phyloP scores from a whole-genome alignment of 768 basidiomycete genomes.

The Boletus huronensis region DNA sequence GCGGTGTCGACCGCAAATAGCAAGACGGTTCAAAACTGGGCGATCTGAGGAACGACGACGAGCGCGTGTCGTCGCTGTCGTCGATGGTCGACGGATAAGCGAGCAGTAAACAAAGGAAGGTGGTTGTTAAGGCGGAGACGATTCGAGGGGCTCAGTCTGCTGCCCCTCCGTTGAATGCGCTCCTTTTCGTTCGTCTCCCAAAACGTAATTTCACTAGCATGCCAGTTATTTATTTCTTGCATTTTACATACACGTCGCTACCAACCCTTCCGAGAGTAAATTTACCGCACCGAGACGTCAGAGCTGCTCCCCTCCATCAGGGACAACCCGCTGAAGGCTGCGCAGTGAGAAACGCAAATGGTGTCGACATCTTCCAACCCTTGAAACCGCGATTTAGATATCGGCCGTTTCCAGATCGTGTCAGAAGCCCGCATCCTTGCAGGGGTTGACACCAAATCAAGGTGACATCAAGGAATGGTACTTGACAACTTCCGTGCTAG shows the following conservation, averaged over 20 bases:
- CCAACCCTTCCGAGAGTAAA: neutral
- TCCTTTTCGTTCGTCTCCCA: neutral
- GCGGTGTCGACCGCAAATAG: constrained; percentile 20
- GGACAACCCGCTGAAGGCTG: neutral
- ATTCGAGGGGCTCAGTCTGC: neutral
- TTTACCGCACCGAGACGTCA: constrained; percentile 10
- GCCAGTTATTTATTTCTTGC: neutral
- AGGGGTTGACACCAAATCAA: constrained; percentile 6
- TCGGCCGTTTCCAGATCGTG: neutral
- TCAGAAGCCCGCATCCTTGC: neutral
- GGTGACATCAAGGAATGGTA: constrained; percentile 5
- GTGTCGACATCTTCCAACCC: neutral
- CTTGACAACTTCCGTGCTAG: neutral
- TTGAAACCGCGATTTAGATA: neutral
- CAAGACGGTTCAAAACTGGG: constrained; percentile 15
- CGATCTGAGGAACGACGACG: constrained; percentile 8
- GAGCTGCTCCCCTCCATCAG: neutral
- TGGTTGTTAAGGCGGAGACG: constrained; percentile 26
- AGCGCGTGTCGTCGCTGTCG: neutral
- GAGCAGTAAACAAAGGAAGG: constrained; percentile 14
- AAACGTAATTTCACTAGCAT: constrained; percentile 15
- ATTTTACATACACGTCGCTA: neutral
- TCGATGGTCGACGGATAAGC: constrained; percentile 4
- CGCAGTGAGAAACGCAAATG: constrained; percentile 3
- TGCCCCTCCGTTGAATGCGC: neutral